Evolutionary conservation across 352 stramenopile species (phyloP), one percentile per base, ranked within the genome.

Genomic region (Phytophthora ramorum): DNA sequence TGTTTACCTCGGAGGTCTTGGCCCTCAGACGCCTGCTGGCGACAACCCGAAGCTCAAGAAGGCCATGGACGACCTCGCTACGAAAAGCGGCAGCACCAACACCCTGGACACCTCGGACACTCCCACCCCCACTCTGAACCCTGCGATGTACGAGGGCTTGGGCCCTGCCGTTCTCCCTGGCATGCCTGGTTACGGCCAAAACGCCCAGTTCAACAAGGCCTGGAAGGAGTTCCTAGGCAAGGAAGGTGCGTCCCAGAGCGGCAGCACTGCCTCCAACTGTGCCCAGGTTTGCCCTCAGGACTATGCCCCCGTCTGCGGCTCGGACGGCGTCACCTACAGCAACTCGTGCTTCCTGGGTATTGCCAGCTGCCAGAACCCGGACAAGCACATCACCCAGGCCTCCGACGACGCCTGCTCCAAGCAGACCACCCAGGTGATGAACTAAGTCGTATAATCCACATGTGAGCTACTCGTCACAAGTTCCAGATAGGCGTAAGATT

Each of bases 271-370:
- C 14, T 30, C 50, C 5, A 69, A 58, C 8, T 79, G 71, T 37
- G 35, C 72, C 43, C 32, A 76, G 14, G 48, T 47, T 19, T 80
- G 72, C 64, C 53, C 65, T 28, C 61, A 81, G 4, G 62, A 63
- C 16, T 79, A 75, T 41, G 17, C 61, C 0, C 70, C 73, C 17
- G 66, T 75, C 14, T 77, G 69, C 22, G 65, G 71, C 24, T 6
- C 24, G 24, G 24, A 28, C 24, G 24, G 24, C 24, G 2, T 28
- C 24, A 28, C 24, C 24, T 28, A 28, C 24, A 28, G 24, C 24
- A 81, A 76, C 54, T 63, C 45, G 47, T 83, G 75, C 44, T 65
- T 70, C 49, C 47, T 84, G 19, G 48, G 51, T 7, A 67, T 77
- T 16, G 62, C 64, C 3, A 61, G 66, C 26, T 87, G 78, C 64